Evolutionary conservation across 805 yeast genomes (phyloP), one percentile per base, ranked within the genome.

Genomic region (Suhomyces emberorum): DNA sequence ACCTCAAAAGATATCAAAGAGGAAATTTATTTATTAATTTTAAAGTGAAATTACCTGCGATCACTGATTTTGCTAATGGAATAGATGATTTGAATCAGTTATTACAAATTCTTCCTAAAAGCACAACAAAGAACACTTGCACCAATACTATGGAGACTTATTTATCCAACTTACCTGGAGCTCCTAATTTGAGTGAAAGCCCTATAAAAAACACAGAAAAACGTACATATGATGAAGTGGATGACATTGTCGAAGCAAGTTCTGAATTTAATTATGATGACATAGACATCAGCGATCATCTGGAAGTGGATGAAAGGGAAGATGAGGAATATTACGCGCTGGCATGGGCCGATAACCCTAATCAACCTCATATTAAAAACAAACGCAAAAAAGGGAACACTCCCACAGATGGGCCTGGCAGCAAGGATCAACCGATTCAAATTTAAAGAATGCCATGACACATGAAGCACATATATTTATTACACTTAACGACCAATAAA

Each of bases 1-100:
- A 56, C 38, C 37, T 50, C 28, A 38, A 41, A 10, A 37, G 47
- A 16, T 60, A 49, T 32, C 38, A 43, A 19, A 48, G 57, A 24
- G 73, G 73, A 0, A 61, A 67, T 34, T 54, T 68, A 23, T 66
- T 55, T 41, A 63, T 68, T 23, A 64, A 59, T 36, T 68, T 68
- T 48, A 63, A 61, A 34, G 63, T 68, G 21, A 49, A 48, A 30
- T 37, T 67, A 18, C 73, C 73, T 1, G 33, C 51, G 8, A 28
- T 63, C 15, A 36, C 43, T 8, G 60, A 57, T 9, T 62, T 67
- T 35, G 39, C 43, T n/a, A 38, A 32, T 28, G 47, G 52, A 22
- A 48, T 35, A 3, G 42, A 43, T 5, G 59, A 53, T 31, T 51
- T 64, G 14, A 29, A 25, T 4, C 19, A 28, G 4, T 49, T 64